These are phyloP conservation scores for Entonaema liquescens DNA, from an alignment of 495 filamentous ascomycete genomes.

Conservation along the genomic window DNA sequence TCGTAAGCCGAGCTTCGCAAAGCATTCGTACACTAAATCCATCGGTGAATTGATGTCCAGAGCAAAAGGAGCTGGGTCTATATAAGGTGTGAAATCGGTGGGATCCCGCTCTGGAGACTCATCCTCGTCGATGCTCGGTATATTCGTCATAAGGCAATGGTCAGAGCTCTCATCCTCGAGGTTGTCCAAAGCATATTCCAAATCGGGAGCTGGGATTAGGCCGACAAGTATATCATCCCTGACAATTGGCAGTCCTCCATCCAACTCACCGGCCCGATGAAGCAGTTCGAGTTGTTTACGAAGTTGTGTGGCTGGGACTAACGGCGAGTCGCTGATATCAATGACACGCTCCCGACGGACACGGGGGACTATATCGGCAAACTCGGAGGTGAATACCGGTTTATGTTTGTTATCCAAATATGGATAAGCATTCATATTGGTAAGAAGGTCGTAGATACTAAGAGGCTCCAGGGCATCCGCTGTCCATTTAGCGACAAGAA, in stretches of 20 bases:
- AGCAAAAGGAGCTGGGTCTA: constrained; percentile 90
- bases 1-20: constrained; percentile 90
- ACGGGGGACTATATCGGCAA: constrained; percentile 85
- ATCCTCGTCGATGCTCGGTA: constrained; percentile 62
- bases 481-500: constrained; percentile 96
- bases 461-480: constrained; percentile 94
- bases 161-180: constrained; percentile 75
- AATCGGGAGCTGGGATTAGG: constrained; percentile 90
- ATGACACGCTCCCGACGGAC: constrained; percentile 79
- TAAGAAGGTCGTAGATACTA: constrained; percentile 95
- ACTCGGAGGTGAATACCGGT: constrained; percentile 82
- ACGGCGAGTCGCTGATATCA: constrained; percentile 81
- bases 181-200: constrained; percentile 91
- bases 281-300: constrained; percentile 81
- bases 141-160: constrained; percentile 82
- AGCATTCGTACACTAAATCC: constrained; percentile 96
- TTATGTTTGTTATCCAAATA: constrained; percentile 95
- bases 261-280: constrained; percentile 86
- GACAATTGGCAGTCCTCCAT: constrained; percentile 89
- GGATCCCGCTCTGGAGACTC: constrained; percentile 68
- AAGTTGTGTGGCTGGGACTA: constrained; percentile 77
- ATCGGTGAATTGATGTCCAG: constrained; percentile 91
- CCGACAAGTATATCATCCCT: constrained; percentile 82
- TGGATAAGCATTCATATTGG: constrained; percentile 96
- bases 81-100: constrained; percentile 87